phyloP scores from a whole-genome alignment of 768 basidiomycete species.

The Boletus rufocinnamomeus region DNA sequence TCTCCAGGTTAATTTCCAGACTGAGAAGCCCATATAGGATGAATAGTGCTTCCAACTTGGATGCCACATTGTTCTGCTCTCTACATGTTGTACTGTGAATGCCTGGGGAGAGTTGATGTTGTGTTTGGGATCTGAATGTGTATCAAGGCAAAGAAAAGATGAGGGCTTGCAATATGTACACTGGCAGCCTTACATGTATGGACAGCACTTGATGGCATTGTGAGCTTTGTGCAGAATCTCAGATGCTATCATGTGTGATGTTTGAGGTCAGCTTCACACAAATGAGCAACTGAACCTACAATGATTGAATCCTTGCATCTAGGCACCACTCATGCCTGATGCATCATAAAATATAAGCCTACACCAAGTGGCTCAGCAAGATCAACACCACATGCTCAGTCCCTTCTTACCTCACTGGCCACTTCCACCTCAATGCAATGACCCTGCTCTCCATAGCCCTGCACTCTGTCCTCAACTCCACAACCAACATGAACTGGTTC shows the following conservation, averaged over 20 bases:
- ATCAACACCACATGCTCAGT: background rate
- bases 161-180: constrained; percentile 62
- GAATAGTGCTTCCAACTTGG: too few relatives aligned
- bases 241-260: constrained; percentile 42
- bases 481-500: constrained; percentile 68
- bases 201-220: constrained; percentile 57
- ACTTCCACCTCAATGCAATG: constrained; percentile 53
- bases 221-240: constrained; percentile 62
- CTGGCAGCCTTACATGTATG: constrained; percentile 67
- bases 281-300: background rate
- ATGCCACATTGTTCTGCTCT: too few relatives aligned
- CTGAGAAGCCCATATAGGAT: too few relatives aligned
- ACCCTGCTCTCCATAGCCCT: constrained; percentile 59
- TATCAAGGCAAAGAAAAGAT: background rate
- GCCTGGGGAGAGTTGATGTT: constrained; percentile 43
- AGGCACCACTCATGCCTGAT: constrained; percentile 71
- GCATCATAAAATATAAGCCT: constrained; percentile 84
- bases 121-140: background rate
- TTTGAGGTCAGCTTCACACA: background rate
- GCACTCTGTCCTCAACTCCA: constrained; percentile 71
- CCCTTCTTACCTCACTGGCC: constrained; percentile 49
- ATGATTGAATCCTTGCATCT: constrained; percentile 58
- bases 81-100: constrained; percentile 38
- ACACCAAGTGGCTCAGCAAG: background rate
- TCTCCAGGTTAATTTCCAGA: too few relatives aligned